These are phyloP conservation scores for Pleurotus salmoneostramineus DNA, from an alignment of 768 basidiomycete species.

Conservation along the genomic window DNA sequence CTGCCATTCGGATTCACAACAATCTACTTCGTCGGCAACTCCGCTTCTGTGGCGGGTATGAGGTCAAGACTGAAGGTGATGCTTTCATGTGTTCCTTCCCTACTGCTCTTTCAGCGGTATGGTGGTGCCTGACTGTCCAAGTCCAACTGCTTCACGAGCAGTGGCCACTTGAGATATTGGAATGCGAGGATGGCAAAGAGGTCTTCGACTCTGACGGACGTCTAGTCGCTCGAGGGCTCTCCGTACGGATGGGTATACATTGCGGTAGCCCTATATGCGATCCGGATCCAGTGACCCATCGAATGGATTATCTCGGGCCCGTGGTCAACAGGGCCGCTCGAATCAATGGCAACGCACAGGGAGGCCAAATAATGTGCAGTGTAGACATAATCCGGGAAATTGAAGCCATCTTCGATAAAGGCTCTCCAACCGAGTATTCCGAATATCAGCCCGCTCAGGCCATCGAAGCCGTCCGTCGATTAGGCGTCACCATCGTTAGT, in stretches of 20 bases:
- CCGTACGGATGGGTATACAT: conserved; percentile 97
- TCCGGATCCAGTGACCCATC: conserved; percentile 82
- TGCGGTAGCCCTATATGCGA: conserved; percentile 89
- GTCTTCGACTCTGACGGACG: conserved; percentile 62
- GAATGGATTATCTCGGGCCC: conserved; percentile 98
- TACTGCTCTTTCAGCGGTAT: conserved; percentile 76
- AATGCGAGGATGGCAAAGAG: conserved; percentile 87
- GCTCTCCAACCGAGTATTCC: conserved; percentile 59
- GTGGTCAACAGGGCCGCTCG: conserved; percentile 94
- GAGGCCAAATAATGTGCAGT: conserved; percentile 93
- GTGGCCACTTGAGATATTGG: conserved; percentile 94
- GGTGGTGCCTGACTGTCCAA: conserved; percentile 90
- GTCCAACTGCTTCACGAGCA: conserved; percentile 71
- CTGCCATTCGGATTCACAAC: conserved; percentile 90
- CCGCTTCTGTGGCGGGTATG: conserved; percentile 91
- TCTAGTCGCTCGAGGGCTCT: conserved; percentile 81
- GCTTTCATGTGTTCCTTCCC: conserved; percentile 99
- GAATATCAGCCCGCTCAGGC: conserved; percentile 52
- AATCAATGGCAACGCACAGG: conserved; percentile 76
- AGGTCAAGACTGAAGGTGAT: conserved; percentile 99
- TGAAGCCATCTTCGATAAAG: conserved; percentile 51
- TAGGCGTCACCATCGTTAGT: conserved; percentile 66
- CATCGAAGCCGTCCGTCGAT: conserved; percentile 69
- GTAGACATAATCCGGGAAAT: conserved; percentile 85
- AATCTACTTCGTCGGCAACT: conserved; percentile 78